Base-by-base conservation (phyloP, 1,284 basidiomycete species). In the Rhodotorula sp. region DNA sequence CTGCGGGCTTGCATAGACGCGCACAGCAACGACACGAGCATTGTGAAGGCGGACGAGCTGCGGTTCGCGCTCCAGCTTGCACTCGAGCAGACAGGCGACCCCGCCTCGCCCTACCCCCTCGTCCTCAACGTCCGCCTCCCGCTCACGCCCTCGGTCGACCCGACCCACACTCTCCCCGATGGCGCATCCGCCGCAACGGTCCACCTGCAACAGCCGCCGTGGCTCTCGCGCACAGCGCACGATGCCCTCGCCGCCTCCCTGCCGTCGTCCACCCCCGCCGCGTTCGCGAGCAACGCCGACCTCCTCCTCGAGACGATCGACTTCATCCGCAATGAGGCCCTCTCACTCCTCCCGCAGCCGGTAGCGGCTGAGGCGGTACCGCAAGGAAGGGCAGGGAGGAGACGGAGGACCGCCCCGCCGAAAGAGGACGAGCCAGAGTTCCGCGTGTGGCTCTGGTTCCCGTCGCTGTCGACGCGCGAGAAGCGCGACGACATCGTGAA, bases 381-480 rank as follows among this genome's bases (percentile, higher is more conserved):
- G 15, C 44, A 17, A 19, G 44, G 15, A 21, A 9, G 54, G 25
- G n/a, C 55, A 21, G 39, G 41, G 61, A 46, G 61, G 12, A 37
- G 44, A 21, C 25, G 51, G 32, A 17, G 36, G 34, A 32, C 44
- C 12, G 53, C 53, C 32, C 53, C 12, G 25, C 21, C 48, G 29
- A 53, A 59, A 9, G 27, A 29, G 22, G 75, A 62, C 32, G 64
- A 54, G 27, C 51, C 56, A n/a, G 64, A 70, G 48, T 61, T 50
- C 39, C 25, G 64, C 34, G 67, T 72, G 5, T 77, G 76, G 76
- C 61, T 70, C 51, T 65, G 65, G 64, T 66, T 77, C n/a, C 82
- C 82, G 9, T 79, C 79, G 5, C 64, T 84, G 1, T 80, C 79
- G 8, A 61, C 62, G 36, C 19, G 61, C 32, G 69, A 70, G 41